Evolutionary conservation across 805 yeast species (phyloP), one percentile per base, ranked within the genome.

Genomic region (Lipomyces oligophaga): DNA sequence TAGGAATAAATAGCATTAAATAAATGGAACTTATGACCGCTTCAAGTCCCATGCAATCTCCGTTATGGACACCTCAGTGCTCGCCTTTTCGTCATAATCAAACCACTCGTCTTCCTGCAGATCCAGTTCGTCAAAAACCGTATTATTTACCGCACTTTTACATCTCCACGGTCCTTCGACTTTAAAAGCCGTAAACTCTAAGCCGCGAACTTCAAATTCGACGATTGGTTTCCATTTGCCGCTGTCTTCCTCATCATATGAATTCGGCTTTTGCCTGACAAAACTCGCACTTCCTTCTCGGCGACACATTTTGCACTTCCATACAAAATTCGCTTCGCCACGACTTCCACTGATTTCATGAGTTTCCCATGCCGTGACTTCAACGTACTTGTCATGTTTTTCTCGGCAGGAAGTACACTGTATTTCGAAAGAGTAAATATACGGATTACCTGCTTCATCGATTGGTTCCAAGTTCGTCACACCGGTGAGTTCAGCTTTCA

Each of bases 21-120:
- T 20, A n/a, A 27, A 16, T 19, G 10, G 38, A 25, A 3, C 20
- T 34, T 45, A 58, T 38, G 55, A 42, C 30, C 55, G 42, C 27
- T 71, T 67, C 34, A 90, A 71, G 7, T 74, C 76, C 83, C 93
- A 89, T 35, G 66, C 61, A n/a, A 80, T 71, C 2, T 85, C 89
- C 1, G 84, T 79, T 13, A 93, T 75, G 19, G 89, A 78, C 16
- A 88, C 96, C 65, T 90, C 97, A 34, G 71, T 77, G 10, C 79
- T 77, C 5, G 83, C 81, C 55, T 80, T 77, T 46, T 93, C 97
- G 63, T 93, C 97, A 62, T 89, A 93, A 60, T 93, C 98, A 62
- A 81, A 93, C 89, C 96, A 89, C 62, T 93, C 97, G 43, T 78
- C 80, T 21, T 85, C 96, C 30, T 72, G 76, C 24, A 88, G 68